Evolutionary conservation across 2,329 filamentous ascomycete species (phyloP).

Genomic region (Nothophaeocryptopus gaeumannii): DNA sequence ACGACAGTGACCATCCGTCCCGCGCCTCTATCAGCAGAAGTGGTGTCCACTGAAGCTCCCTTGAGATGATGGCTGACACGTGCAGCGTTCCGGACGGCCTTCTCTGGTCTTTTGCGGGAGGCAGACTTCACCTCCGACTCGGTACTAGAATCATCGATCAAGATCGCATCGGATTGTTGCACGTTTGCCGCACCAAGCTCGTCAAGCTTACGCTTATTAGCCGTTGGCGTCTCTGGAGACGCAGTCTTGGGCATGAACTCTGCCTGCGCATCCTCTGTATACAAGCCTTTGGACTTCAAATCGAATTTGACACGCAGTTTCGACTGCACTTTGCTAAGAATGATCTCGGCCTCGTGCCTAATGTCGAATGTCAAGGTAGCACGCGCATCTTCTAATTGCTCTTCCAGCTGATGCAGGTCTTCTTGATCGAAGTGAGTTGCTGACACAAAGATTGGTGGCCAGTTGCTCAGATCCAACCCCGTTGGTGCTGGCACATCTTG

Average conservation of each 20-base stretch:
- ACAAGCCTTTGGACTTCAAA: slow-evolving; percentile 64
- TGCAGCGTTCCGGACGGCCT: background rate
- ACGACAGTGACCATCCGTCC: slow-evolving; percentile 48
- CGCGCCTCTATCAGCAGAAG: background rate
- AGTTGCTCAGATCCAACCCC: slow-evolving; percentile 41
- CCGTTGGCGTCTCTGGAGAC: background rate
- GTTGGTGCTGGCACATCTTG: no score
- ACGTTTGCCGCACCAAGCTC: slow-evolving; percentile 2
- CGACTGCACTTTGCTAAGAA: slow-evolving; percentile 70
- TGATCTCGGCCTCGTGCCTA: slow-evolving; percentile 63
- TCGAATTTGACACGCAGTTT: slow-evolving; percentile 74
- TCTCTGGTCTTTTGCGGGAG: background rate
- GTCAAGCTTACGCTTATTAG: slow-evolving; percentile 15
- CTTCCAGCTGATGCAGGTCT: slow-evolving; percentile 63
- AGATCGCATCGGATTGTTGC: slow-evolving; percentile 11
- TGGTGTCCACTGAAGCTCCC: background rate
- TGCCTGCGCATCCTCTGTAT: slow-evolving; percentile 38
- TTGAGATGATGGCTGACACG: background rate
- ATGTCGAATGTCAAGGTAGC: slow-evolving; percentile 68
- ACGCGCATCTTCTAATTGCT: slow-evolving; percentile 54
- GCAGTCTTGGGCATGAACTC: background rate
- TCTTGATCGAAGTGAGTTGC: slow-evolving; percentile 64
- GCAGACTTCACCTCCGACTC: slow-evolving; percentile 35
- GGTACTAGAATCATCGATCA: slow-evolving; percentile 34
- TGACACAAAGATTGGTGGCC: slow-evolving; percentile 71